phyloP scores from a whole-genome alignment of 2,329 filamentous ascomycete species.

The Colletotrichum orchidophilum region DNA sequence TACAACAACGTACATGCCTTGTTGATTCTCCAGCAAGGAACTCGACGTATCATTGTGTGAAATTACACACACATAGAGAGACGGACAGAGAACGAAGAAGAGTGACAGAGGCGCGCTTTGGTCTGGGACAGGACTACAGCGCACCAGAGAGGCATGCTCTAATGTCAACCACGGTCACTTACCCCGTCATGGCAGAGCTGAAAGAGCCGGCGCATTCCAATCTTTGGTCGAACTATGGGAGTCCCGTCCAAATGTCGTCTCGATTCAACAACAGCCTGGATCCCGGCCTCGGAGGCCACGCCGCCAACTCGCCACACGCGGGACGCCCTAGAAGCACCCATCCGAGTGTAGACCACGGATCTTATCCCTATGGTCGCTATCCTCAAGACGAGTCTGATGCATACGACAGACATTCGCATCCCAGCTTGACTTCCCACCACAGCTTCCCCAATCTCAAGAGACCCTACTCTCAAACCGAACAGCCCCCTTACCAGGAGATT shows the following conservation, averaged over 20 bases:
- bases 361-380: conserved; percentile 64
- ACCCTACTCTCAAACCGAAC: conserved; percentile 64
- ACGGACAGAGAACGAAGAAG: not conserved
- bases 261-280: conserved; percentile 63
- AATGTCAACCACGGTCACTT: conserved; percentile 70
- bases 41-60: conserved; percentile 14
- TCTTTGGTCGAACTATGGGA: conserved; percentile 68
- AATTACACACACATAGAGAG: not conserved
- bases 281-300: conserved; percentile 55
- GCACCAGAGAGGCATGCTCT: conserved; percentile 55
- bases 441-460: conserved; percentile 66
- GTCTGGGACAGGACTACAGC: conserved; percentile 32
- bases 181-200: conserved; percentile 71
- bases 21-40: conserved; percentile 24
- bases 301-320: conserved; percentile 57
- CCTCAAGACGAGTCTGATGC: conserved; percentile 63
- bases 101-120: conserved; percentile 29
- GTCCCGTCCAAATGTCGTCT: conserved; percentile 61
- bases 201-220: conserved; percentile 67
- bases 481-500: conserved; percentile 67
- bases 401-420: conserved; percentile 63
- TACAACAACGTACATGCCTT: conserved; percentile 9
- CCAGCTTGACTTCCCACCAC: conserved; percentile 59
- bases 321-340: conserved; percentile 61
- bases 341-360: conserved; percentile 57